Base-by-base conservation (phyloP, 805 yeast genomes). In the Starmerella powellii region DNA sequence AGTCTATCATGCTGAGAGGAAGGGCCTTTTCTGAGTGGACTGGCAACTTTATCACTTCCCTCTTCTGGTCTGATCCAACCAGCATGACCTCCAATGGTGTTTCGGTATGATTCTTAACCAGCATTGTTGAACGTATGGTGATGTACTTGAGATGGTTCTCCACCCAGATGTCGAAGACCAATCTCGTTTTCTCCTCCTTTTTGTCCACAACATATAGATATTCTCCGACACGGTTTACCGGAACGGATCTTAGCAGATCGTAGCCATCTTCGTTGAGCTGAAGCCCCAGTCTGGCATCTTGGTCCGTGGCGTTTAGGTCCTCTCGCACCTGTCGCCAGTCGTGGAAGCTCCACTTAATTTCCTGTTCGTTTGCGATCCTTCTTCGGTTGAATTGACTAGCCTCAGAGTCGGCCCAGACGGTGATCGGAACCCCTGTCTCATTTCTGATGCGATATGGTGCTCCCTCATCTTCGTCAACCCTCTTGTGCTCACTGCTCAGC, bases 261-360 rank as follows among this genome's bases (percentile, higher is more conserved):
- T 78, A 87, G 0, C 63, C 63, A 0, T 82, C 69, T 31, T 67
- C 76, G 2, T 72, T 34, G 19, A 87, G 47, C 12, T 54, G 51
- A 15, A 87, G 67, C 0, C 81, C 85, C 24, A 88, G 61, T 3
- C 69, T 63, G 35, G 76, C 78, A n/a, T 66, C 67, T 16, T 71
- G 73, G 32, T 70, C 74, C 42, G 80, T 80, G 3, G 80, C 73
- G 47, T 74, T 78, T 42, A 87, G 63, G 42, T 76, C 75, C 55
- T 88, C 95, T 60, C 98, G 77, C 19, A 86, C 72, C 24, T 70
- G 70, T 47, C 83, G 70, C 96, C 97, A 91, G 56, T 88, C 95
- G 54, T 87, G 94, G 64, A 93, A 93, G 31, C 86, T 77, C 96
- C 97, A 91, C 1, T 83, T 80, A 4, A 73, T 57, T 3, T 61